Evolutionary conservation across 768 basidiomycete genomes (phyloP), one percentile per base, ranked within the genome.

Genomic region (Xerocomellus amylosporus): DNA sequence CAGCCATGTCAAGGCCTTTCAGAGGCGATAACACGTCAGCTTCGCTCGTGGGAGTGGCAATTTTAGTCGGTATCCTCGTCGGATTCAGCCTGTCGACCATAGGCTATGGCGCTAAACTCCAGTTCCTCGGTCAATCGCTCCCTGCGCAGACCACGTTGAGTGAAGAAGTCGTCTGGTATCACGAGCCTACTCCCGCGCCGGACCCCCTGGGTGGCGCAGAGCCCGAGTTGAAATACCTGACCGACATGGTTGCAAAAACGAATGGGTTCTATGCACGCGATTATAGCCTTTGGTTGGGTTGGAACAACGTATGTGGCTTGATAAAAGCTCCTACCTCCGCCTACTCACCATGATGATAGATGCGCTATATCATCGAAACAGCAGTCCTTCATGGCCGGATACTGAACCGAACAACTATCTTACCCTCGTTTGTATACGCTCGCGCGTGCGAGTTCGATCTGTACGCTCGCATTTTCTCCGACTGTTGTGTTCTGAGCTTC

Each of bases 351-450:
- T n/a, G 1, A 17, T 20, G 15, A 7, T 34, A 77, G 78, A 70
- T 80, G 71, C 73, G 79, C 15, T 79, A 80, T 51, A 80, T 79
- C 53, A 73, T 79, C 39, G 78, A 79, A 56, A 61, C 77, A 1
- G 69, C 76, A 2, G 47, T 80, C 19, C 59, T 76, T 15, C 79
- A 79, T 46, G 77, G 78, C 15, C 58, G 67, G 4, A 55, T 79
- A 31, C 60, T 78, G 15, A 76, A 77, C 55, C 65, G 78, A 47
- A 76, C 75, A 7, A 69, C 77, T 15, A 69, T 80, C 37, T 33
- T 80, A 12, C 78, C 79, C 2, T 75, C 78, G 4, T 76, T 73
- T 54, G 68, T 79, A 24, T 80, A 80, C 33, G 77, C 77, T 10
- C 74, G 78, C 24, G 71, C 71, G 0, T 79, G 79, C 62, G 75